These are phyloP conservation scores for Psidium friedrichsthalianum DNA, from an alignment of 345 rosid species.

Conservation along the genomic window DNA sequence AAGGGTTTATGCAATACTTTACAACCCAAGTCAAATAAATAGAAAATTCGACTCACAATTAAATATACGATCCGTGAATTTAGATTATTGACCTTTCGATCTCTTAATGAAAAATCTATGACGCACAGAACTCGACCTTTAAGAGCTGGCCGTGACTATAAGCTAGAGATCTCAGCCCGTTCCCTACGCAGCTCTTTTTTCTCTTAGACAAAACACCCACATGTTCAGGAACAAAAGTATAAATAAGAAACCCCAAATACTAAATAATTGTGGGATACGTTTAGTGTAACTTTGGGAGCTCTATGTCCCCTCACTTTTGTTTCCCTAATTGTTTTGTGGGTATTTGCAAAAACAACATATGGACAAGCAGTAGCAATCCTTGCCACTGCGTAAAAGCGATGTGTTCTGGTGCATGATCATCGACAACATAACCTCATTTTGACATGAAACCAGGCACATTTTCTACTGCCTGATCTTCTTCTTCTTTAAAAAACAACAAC, in stretches of 20 bases:
- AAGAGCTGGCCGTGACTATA: background rate
- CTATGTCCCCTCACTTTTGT: too few species aligned
- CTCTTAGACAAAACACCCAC: background rate
- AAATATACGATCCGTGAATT: background rate
- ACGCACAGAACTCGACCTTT: background rate
- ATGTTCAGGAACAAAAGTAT: fast-evolving
- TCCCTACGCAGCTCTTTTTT: background rate
- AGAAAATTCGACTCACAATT: background rate
- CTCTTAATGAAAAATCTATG: background rate
- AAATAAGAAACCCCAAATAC: background rate
- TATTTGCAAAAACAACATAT: too few species aligned
- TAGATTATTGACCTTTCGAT: background rate
- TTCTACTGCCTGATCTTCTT: too few species aligned
- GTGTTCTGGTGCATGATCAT: too few species aligned
- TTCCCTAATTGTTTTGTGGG: too few species aligned
- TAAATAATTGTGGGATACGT: fast-evolving
- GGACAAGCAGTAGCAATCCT: too few species aligned
- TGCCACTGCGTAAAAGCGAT: too few species aligned
- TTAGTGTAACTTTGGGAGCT: background rate
- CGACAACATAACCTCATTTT: background rate
- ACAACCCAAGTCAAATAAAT: background rate
- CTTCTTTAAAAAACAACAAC: too few species aligned
- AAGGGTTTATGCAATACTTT: background rate
- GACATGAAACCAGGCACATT: background rate
- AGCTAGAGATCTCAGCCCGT: too few species aligned